Base-by-base conservation (phyloP, 73 alveolate genomes). In the Paramecium octaurelia region DNA sequence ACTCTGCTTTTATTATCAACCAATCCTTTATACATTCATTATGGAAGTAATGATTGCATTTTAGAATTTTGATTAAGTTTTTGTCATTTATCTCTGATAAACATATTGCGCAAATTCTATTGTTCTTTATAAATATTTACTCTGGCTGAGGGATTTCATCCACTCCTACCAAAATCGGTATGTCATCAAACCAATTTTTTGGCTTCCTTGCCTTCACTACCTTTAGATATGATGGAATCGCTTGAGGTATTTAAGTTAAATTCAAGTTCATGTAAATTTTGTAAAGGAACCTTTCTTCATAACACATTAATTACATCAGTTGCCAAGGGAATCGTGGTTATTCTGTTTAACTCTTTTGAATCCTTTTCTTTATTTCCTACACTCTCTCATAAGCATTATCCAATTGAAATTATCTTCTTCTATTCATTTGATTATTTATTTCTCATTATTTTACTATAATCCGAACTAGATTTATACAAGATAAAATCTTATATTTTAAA, bases 1-100 rank as follows among this genome's bases (percentile, higher is more conserved):
- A 73, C 40, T 73, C 68, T 27, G 88, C 36, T 42, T 73, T 73
- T 31, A 23, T 23, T 18, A 73, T 20, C 60, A 73, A 1, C 68
- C 88, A 73, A 5, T 38, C 68, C 10, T 73, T 73, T 27, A 73
- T 21, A 36, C 88, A 73, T 73, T 73, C 20, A 38, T 42, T 42
- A 6, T 73, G 88, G 60, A 27, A 73, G 31, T 23, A 73, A 35
- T 73, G 88, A 73, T 73, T 73, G 88, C 88, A 73, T 73, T 38
- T 20, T 31, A 73, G 10, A 23, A 73, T 73, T 18, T 73, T 73
- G 7, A 73, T 35, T 73, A 42, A 38, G 2, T 73, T 10, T 8
- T 23, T 18, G 3, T 73, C 88, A 73, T 73, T 73, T 21, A 73
- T 20, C n/a, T 42, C 36, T 73, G n/a, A 11, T 31, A 73, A 44